phyloP scores from a whole-genome alignment of 208 protist genomes.

The Leptomonas seymouri region DNA sequence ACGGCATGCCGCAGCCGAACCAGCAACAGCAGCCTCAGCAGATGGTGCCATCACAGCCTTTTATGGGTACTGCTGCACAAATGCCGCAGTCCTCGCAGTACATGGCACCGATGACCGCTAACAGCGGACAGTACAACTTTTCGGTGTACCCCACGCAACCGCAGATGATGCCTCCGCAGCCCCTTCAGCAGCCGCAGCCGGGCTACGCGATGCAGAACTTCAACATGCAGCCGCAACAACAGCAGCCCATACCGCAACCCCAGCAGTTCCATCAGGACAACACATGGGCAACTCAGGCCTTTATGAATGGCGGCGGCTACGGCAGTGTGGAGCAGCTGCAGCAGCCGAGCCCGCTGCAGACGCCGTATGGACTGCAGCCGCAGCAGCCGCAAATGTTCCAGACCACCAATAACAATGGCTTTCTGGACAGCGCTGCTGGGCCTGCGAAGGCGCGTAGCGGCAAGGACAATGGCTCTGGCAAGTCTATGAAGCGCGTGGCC shows the following conservation, averaged over 20 bases:
- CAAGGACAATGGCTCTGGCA: slow-evolving; percentile 1
- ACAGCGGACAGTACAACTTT: slow-evolving; percentile 18
- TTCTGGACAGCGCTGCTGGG: neutral
- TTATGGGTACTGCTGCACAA: slow-evolving; percentile 19
- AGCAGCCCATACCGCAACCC: slow-evolving; percentile 7
- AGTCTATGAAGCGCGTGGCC: neutral
- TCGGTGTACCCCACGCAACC: slow-evolving; percentile 23
- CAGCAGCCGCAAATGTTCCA: slow-evolving; percentile 4
- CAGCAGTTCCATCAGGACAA: slow-evolving; percentile 17
- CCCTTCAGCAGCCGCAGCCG: slow-evolving; percentile 4
- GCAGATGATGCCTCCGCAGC: slow-evolving; percentile 21
- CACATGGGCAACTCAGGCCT: slow-evolving; percentile 29
- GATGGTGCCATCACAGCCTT: slow-evolving; percentile 8
- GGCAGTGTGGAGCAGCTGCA: slow-evolving; percentile 7
- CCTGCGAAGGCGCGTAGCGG: neutral
- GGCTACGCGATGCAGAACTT: slow-evolving; percentile 16
- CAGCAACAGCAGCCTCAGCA: slow-evolving; percentile 15
- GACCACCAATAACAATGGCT: neutral
- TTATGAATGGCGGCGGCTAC: slow-evolving; percentile 29
- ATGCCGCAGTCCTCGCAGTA: slow-evolving; percentile 11
- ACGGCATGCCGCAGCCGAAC: slow-evolving; percentile 6
- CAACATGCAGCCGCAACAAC: slow-evolving; percentile 13
- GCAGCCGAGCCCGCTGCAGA: slow-evolving; percentile 2
- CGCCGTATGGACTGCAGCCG: slow-evolving; percentile 8
- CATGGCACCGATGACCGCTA: slow-evolving; percentile 4